A percentile compares a stretch with the other conserved stretches of the same genome.
These are phyloP conservation scores for Wickerhamiella sergipiensis DNA, from an alignment of 805 yeast genomes.

Conservation along the genomic window DNA sequence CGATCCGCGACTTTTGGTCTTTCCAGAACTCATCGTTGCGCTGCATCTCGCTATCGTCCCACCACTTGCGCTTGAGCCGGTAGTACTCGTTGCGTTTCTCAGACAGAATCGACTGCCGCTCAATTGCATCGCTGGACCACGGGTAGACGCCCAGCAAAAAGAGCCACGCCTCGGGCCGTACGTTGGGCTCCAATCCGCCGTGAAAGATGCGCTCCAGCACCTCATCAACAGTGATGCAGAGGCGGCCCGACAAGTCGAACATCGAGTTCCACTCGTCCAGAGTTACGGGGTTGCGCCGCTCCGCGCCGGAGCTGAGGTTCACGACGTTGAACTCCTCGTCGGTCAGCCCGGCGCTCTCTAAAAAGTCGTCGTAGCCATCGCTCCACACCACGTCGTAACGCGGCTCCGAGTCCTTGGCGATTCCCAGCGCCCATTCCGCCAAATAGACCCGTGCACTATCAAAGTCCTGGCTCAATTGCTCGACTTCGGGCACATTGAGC, in stretches of 20 bases:
- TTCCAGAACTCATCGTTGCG: slow-evolving; percentile 59
- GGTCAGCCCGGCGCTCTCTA: slow-evolving; percentile 16
- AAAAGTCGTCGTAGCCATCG: slow-evolving; percentile 20
- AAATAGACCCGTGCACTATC: slow-evolving; percentile 84
- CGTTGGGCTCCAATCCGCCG: slow-evolving; percentile 57
- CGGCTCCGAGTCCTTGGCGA: slow-evolving; percentile 68
- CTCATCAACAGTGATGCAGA: slow-evolving; percentile 60
- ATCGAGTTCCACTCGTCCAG: slow-evolving; percentile 70
- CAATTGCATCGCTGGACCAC: slow-evolving; percentile 69
- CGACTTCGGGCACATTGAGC: slow-evolving; percentile 66
- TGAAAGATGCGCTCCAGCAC: slow-evolving; percentile 77
- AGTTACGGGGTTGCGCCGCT: slow-evolving; percentile 55
- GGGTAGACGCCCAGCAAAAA: slow-evolving; percentile 73
- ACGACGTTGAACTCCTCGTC: slow-evolving; percentile 29
- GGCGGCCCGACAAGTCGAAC: slow-evolving; percentile 67
- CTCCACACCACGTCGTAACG: slow-evolving; percentile 27
- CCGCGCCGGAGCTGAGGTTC: slow-evolving; percentile 38
- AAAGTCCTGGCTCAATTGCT: slow-evolving; percentile 71
- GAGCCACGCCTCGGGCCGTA: slow-evolving; percentile 71
- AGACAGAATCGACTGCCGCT: slow-evolving; percentile 44
- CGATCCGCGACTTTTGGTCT: slow-evolving; percentile 81
- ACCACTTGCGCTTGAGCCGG: slow-evolving; percentile 47
- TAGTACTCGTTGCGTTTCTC: slow-evolving; percentile 49
- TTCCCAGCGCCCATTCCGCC: slow-evolving; percentile 94
- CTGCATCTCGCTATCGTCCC: slow-evolving; percentile 49